Conservation (phyloP, 1,139 yeast genomes). For the Taphrina flavorubra region DNA sequence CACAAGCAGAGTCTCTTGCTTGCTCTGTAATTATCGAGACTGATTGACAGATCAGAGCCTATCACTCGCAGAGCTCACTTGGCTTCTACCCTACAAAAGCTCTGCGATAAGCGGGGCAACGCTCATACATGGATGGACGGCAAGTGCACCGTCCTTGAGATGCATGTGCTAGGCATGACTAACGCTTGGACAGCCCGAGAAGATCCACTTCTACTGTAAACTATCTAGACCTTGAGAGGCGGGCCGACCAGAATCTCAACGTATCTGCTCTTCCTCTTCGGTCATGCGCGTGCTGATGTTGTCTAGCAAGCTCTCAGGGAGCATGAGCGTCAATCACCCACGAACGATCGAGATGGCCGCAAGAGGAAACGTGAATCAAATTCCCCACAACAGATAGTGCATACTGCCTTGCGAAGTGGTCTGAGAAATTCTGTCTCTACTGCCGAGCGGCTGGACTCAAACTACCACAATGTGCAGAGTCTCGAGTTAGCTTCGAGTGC, state of each 20-base stretch:
- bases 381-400: conserved; percentile 22
- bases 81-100: neutral
- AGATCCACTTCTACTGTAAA: conserved; percentile 3
- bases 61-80: too few relatives aligned
- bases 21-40: too few relatives aligned
- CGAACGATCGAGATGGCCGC: conserved; percentile 2
- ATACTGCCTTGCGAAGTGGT: conserved; percentile 17
- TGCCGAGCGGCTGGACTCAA: neutral
- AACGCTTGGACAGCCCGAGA: neutral
- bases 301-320: neutral
- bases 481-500: neutral
- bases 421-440: conserved; percentile 19
- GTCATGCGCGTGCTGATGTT: neutral
- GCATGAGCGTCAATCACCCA: conserved; percentile 5
- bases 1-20: too few relatives aligned
- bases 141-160: neutral
- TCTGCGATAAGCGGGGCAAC: neutral
- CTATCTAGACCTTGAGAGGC: neutral
- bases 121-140: conserved; percentile 14
- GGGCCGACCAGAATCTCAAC: conserved; percentile 4
- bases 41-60: too few relatives aligned
- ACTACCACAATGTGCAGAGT: neutral
- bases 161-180: neutral
- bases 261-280: neutral
- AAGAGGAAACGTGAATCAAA: conserved; percentile 37